Conservation (phyloP, 352 stramenopile genomes). For the Globisporangium solare region DNA sequence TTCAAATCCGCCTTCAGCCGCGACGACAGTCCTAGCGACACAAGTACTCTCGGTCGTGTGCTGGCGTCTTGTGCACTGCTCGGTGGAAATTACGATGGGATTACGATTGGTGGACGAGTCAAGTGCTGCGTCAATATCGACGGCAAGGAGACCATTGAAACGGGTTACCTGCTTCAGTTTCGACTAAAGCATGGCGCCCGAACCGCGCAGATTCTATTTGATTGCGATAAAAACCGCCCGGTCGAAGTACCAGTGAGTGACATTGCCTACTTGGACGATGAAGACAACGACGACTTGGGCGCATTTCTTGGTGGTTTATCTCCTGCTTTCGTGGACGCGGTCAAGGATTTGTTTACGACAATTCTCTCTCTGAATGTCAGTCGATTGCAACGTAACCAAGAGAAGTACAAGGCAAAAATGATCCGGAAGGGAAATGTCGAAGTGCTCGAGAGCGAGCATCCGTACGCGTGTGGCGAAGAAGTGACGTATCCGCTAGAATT, state of each 20-base stretch:
- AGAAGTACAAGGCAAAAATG: constrained; percentile 37
- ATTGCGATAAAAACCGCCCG: constrained; percentile 45
- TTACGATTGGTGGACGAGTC: constrained; percentile 50
- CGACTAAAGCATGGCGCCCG: constrained; percentile 31
- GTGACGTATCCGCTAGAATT: constrained; percentile 64
- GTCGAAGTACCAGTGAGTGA: constrained; percentile 57
- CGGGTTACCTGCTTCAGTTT: constrained; percentile 56
- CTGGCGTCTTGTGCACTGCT: constrained; percentile 48
- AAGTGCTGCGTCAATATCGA: constrained; percentile 73
- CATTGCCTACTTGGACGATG: constrained; percentile 38
- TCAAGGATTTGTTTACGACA: constrained; percentile 23
- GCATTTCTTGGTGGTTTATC: constrained; percentile 33
- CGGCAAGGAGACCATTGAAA: constrained; percentile 68
- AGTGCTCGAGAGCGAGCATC: constrained; percentile 74
- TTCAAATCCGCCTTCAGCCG: background rate
- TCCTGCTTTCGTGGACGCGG: constrained; percentile 19
- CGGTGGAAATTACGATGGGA: constrained; percentile 47
- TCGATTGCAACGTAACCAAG: background rate
- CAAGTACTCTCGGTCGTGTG: constrained; percentile 14
- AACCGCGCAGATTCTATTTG: constrained; percentile 58
- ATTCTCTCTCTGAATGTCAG: constrained; percentile 22
- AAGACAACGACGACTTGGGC: constrained; percentile 28
- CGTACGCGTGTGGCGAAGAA: constrained; percentile 58
- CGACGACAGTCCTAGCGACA: background rate
- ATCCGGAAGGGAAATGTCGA: constrained; percentile 67